A percentile compares a stretch with the other conserved stretches of the same genome.
Evolutionary conservation across 352 stramenopile species (phyloP).

Genomic region (Phytopythium montanum): DNA sequence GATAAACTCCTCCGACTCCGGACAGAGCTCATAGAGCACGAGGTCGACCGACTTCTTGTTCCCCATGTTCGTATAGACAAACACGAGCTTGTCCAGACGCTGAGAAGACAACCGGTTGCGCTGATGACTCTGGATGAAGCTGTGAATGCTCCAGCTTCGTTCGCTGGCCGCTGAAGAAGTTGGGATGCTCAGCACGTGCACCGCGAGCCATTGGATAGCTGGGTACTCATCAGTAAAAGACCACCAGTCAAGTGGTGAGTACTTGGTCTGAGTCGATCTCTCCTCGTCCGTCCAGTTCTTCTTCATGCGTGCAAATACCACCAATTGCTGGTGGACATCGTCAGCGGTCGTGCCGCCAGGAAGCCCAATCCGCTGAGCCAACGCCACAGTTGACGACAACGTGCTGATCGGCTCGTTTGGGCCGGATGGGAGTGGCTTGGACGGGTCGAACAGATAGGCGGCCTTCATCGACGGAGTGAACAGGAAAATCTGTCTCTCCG

Average conservation of each 20-base stretch:
- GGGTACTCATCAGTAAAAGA: conserved; percentile 1
- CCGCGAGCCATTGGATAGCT: background rate
- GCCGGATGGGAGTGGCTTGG: background rate
- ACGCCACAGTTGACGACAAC: background rate
- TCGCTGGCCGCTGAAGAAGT: conserved; percentile 16
- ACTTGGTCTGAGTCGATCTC: background rate
- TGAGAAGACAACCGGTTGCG: conserved; percentile 8
- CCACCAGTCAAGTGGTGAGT: conserved; percentile 14
- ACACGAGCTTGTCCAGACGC: conserved; percentile 14
- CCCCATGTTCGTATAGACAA: conserved; percentile 13
- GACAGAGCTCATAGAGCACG: conserved; percentile 11
- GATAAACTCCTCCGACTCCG: background rate
- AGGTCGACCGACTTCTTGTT: conserved; percentile 7
- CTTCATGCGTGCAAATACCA: conserved; percentile 4
- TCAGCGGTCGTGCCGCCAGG: background rate
- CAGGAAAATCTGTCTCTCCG: background rate
- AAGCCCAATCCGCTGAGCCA: background rate
- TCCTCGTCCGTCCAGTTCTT: conserved; percentile 1
- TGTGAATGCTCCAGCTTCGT: conserved; percentile 14
- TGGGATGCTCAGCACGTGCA: conserved; percentile 8
- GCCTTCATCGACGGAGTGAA: conserved; percentile 5
- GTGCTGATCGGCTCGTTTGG: too few relatives aligned
- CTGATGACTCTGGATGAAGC: conserved; percentile 16
- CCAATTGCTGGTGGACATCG: conserved; percentile 5
- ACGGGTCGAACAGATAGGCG: conserved; percentile 6